Evolutionary conservation across 352 stramenopile genomes (phyloP), one percentile per base, ranked within the genome.

Genomic region (Phytopythium mirpurense): DNA sequence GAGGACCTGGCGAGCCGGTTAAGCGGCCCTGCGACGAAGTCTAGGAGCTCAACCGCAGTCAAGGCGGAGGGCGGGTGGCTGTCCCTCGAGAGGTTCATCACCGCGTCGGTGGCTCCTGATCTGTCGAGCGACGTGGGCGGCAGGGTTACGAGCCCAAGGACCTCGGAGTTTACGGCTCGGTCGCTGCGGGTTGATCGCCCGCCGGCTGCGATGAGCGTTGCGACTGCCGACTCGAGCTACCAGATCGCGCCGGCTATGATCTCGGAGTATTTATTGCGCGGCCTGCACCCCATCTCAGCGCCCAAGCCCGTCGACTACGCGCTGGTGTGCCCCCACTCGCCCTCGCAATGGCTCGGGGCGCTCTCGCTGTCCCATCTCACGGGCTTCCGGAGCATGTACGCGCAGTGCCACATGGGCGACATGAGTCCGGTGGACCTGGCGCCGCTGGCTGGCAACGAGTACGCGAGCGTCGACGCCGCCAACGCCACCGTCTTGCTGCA

Each of bases 191-290:
- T 43, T 7, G 21, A 51, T 16, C 12, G 10, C 19, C 43, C 18
- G 37, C 31, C 11, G n/a, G 38, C 32, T 72, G 74, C 0, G 45
- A 18, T 90, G 18, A 78, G 69, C 42, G 69, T 88, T 3, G 71
- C 78, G 18, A 84, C 71, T 1, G 57, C 74, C 21, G 80, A 90
- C 34, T 70, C 73, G 1, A 68, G 66, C 51, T 70, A 83, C 19
- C 49, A 83, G 15, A 68, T 88, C 11, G 69, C 78, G 27, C 66
- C 78, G 26, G 62, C 66, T 24, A 45, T 76, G n/a, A 58, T 91
- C 58, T 87, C 81, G 27, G 81, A 90, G 72, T 89, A 81, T 72
- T 65, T 75, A 70, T 75, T 91, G 54, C 81, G 81, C 34, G 65
- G 71, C 54, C 68, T 91, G n/a, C 72, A 88, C 46, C 81, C 81